phyloP scores from a whole-genome alignment of 106 monocot species.

The Agapanthus africanus region DNA sequence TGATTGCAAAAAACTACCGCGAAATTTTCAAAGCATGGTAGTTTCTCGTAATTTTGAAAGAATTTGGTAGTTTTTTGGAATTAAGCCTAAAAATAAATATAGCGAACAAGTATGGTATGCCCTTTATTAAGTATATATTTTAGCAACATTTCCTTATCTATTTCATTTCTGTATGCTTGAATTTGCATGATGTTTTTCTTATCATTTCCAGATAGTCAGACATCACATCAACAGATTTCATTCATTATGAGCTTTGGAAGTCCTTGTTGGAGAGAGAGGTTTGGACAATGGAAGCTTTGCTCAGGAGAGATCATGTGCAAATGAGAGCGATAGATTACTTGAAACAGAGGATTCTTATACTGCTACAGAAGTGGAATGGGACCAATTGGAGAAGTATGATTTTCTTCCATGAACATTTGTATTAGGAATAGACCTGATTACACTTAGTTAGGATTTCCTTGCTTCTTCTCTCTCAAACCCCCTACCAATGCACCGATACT shows the following conservation, averaged over 20 bases:
- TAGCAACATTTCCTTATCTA: not conserved
- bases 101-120: no score
- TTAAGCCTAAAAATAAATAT: no score
- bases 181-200: not conserved
- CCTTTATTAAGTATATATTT: not conserved
- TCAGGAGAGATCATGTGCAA: no score
- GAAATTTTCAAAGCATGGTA: no score
- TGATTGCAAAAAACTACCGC: no score
- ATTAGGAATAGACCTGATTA: not conserved
- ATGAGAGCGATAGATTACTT: not conserved
- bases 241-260: slow-evolving; percentile 8
- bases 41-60: no score
- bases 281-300: no score
- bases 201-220: not conserved
- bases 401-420: no score
- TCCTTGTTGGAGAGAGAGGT: slow-evolving; percentile 16
- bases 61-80: no score
- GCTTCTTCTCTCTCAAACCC: no score
- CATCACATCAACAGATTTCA: slow-evolving; percentile 9
- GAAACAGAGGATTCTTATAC: slow-evolving; percentile 15
- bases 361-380: slow-evolving; percentile 13
- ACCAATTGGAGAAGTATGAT: slow-evolving; percentile 16
- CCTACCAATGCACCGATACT: no score
- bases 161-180: not conserved
- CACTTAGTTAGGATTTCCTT: not conserved